These are phyloP conservation scores for Aureobasidium namibiae DNA, from an alignment of 2,329 filamentous ascomycete genomes.

Conservation along the genomic window DNA sequence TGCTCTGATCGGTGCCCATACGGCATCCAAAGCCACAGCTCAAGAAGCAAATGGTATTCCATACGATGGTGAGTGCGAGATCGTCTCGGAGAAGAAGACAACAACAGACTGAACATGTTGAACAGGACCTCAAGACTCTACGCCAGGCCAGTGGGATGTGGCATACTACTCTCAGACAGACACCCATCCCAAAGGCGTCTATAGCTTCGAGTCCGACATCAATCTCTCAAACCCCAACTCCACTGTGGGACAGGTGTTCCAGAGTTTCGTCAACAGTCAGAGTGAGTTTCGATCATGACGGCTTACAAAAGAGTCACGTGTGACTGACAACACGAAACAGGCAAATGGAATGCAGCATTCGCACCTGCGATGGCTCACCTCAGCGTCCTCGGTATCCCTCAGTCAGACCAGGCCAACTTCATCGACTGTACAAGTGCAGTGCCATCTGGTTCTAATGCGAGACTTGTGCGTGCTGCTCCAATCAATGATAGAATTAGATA, in stretches of 20 bases:
- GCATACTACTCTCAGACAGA: conserved; percentile 38
- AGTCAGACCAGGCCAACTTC: conserved; percentile 4
- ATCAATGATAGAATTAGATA: conserved; percentile 10
- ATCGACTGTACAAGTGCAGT: conserved; percentile 17
- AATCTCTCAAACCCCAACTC: conserved; percentile 20
- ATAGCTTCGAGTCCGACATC: conserved; percentile 25
- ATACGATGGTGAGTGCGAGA: conserved; percentile 15
- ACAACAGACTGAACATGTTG: conserved; percentile 17
- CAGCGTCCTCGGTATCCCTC: neutral
- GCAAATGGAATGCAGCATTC: conserved; percentile 9
- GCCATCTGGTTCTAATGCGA: neutral
- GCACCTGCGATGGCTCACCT: conserved; percentile 10
- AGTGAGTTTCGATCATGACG: conserved; percentile 17
- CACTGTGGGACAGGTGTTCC: conserved; percentile 27
- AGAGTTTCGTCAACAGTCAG: conserved; percentile 26
- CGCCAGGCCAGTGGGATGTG: conserved; percentile 44
- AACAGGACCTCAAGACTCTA: conserved; percentile 39
- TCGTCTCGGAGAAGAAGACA: too few species aligned
- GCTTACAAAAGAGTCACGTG: too few species aligned
- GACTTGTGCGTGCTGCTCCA: neutral
- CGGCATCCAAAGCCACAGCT: conserved; percentile 39
- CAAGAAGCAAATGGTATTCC: conserved; percentile 32
- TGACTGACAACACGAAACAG: neutral
- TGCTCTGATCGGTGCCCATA: conserved; percentile 49
- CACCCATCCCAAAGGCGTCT: conserved; percentile 19